Evolutionary conservation across 2,329 filamentous ascomycete genomes (phyloP), one percentile per base, ranked within the genome.

Genomic region (Cercospora brassicicola): DNA sequence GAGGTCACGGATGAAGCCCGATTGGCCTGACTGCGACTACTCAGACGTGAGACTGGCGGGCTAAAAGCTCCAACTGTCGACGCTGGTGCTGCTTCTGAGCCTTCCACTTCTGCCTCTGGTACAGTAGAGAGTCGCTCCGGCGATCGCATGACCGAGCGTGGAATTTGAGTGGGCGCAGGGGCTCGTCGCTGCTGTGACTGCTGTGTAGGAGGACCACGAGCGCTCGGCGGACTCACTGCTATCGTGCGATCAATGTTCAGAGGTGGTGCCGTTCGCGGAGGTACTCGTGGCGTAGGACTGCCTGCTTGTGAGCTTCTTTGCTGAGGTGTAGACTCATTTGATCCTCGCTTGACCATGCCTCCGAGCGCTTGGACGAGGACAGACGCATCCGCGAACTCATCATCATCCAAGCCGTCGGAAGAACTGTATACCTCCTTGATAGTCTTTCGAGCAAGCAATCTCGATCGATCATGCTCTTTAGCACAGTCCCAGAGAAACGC

Each of bases 401-500:
- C 93, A 76, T 98, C 94, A 67, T 96, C 92, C 88, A 98, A 94
- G 20, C 92, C 92, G 79, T 97, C 94, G 63, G 91, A 89, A 1
- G 93, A 93, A 66, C 93, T 91, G 77, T 97, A 97, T 0, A 97
- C 94, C 74, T 97, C 93, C 51, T 91, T 87, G 69, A 98, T 95
- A 2, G 94, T 92, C 42, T 89, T 86, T 75, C 92, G 90, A 10
- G 95, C 94, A 13, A 97, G 80, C 64, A 87, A 86, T 33, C 94
- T 87, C 62, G 92, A 93, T 39, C 84, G 88, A 23, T 94, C 89
- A 57, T 87, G 84, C 74, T 98, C 93, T 77, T 95, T 92, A 2
- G 92, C 85, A 76, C 94, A 98, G 77, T 98, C 95, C 83, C 94
- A 97, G 0, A 97, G 83, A 78, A 97, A 99, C 0, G 94, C 94